phyloP scores from a whole-genome alignment of 75 land plant species.

The Sequoiadendron giganteum region DNA sequence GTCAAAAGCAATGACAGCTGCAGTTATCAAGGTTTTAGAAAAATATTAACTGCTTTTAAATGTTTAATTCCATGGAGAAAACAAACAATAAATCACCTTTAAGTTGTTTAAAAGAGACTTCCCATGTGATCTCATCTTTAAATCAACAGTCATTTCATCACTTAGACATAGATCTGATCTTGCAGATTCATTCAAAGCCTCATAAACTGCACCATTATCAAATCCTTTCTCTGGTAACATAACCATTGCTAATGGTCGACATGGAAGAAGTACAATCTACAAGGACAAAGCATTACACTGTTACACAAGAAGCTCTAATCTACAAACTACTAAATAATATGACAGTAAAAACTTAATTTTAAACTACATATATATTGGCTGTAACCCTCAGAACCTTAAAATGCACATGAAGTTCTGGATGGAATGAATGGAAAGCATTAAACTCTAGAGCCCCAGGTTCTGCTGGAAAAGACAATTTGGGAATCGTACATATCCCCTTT shows the following conservation, averaged over 20 bases:
- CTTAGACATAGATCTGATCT: not conserved
- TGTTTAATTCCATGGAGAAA: not conserved
- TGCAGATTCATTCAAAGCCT: not conserved
- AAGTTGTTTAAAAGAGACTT: not conserved
- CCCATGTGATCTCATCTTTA: not conserved
- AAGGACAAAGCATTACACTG: not conserved
- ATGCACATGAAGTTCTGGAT: constrained; percentile 36
- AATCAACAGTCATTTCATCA: not conserved
- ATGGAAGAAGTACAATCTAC: not conserved
- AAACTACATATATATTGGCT: not conserved
- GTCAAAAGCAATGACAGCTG: not conserved
- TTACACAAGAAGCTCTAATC: not conserved
- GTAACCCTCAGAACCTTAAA: constrained; percentile 37
- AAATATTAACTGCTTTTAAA: not conserved
- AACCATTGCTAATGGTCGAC: not conserved
- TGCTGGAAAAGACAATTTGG: constrained; percentile 40
- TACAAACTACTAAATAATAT: not conserved
- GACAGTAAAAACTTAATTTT: not conserved
- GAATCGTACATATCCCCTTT: constrained; percentile 41
- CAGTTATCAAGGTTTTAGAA: not conserved
- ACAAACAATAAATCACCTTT: not conserved
- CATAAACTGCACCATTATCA: not conserved
- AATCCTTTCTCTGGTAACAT: not conserved
- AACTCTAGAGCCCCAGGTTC: constrained; percentile 35
- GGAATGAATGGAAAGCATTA: constrained; percentile 35